Conservation (phyloP, 2,329 filamentous ascomycete genomes). For the Amauroascus niger region DNA sequence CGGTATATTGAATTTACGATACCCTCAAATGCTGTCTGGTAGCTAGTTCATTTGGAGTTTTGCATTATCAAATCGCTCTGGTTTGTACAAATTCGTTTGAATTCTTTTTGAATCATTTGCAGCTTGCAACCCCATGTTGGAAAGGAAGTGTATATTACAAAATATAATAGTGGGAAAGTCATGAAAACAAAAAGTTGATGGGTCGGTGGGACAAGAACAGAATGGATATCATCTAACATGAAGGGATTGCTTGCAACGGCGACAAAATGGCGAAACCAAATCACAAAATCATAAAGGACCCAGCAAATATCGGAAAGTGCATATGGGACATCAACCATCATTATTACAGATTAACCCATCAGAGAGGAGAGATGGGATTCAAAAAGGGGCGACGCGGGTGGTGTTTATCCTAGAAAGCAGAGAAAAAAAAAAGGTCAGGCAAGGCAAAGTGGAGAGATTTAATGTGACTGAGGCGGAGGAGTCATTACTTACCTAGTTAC, state of each 20-base stretch:
- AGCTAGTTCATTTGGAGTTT: too few species aligned
- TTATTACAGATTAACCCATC: constrained; percentile 29
- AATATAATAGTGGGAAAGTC: constrained; percentile 1
- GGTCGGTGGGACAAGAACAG: constrained; percentile 23
- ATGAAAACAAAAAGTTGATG: constrained; percentile 5
- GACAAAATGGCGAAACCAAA: constrained; percentile 19
- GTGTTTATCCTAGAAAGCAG: background rate
- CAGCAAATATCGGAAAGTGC: constrained; percentile 21
- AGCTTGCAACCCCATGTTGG: background rate
- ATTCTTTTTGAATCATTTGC: background rate
- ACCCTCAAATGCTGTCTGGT: background rate
- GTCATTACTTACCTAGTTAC: constrained; percentile 16
- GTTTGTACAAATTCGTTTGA: too few species aligned
- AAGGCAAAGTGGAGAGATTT: background rate
- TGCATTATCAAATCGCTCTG: too few species aligned
- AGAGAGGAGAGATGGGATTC: background rate
- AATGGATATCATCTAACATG: constrained; percentile 35
- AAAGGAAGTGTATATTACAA: constrained; percentile 16
- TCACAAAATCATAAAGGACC: constrained; percentile 20
- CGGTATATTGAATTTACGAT: background rate
- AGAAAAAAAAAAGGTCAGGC: background rate
- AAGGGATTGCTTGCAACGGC: background rate
- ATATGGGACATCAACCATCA: constrained; percentile 34
- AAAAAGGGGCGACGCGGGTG: background rate
- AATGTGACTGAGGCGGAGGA: background rate